Evolutionary conservation across 345 rosid species (phyloP), one percentile per base, ranked within the genome.

Genomic region (Geranium rotundifolium): DNA sequence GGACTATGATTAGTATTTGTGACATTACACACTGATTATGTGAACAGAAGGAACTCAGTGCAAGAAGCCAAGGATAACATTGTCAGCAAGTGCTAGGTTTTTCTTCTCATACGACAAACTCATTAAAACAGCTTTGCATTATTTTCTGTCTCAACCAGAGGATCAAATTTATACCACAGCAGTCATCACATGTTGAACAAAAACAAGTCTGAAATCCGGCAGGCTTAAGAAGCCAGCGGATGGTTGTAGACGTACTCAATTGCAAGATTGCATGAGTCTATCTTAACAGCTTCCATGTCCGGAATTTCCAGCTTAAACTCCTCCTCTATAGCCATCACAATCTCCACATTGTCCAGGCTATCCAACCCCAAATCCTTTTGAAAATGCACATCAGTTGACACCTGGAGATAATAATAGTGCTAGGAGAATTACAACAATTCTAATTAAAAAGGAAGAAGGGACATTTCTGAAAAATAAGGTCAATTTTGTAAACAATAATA

Each of bases 301-400:
- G 96, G 97, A 19, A 93, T 93, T 68, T 90, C 96, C 54, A 90
- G 85, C 81, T 90, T 93, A 79, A 93, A 93, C 68, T 93, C 99
- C 72, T 90, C 99, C 76, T 93, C 96, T 14, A 93, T 75, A 29
- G 92, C 99, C 99, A 93, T 84, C 39, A 93, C 89, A 56, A 91
- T 86, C 85, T 91, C 97, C 72, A 91, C 91, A 13, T 64, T 88
- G 84, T 90, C 97, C 83, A 90, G 77, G 78, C 97, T 88, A 73
- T 91, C 96, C 79, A 88, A 77, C 3, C 95, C 92, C 73, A 90
- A 55, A 80, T 90, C 96, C 54, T 86, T 88, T 64, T 93, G 96
- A 77, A 88, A 93, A 81, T 90, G 90, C 16, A 85, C 89, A 49
- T 86, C 83, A 17, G 84, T 82, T 60, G 82, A 83, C 69, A 92